Evolutionary conservation across 768 basidiomycete species (phyloP), one percentile per base, ranked within the genome.

Genomic region (Phlebiopsis gigantea): DNA sequence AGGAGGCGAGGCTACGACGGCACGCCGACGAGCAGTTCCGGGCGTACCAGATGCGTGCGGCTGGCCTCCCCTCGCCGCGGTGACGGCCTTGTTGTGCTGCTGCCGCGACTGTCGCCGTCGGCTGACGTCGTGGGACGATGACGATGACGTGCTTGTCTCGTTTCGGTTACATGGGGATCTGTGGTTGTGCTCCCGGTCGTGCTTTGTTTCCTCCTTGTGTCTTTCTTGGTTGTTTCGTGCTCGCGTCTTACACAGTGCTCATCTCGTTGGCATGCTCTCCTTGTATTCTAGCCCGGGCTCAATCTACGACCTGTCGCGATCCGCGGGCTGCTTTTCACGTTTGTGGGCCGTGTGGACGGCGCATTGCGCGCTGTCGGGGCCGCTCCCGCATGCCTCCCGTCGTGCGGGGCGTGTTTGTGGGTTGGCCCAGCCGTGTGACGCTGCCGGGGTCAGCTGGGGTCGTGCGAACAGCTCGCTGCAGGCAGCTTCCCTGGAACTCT

Each of bases 1-100:
- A 84, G 60, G 81, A 80, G 66, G 70, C 67, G 28, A 71, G 72
- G 62, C 59, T 76, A 63, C 71, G 83, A 62, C 69, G 72, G 26
- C 66, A 66, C 45, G 78, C 79, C 9, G 87, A 90, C 57, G 82
- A 82, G 44, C 71, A 71, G 28, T 67, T 79, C 53, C 66, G 69
- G 48, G 70, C 54, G 46, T 63, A 62, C 45, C 67, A 66, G 58
- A 25, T 31, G 30, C 45, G 53, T 2, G 48, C 34, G 34, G 34
- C 54, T 5, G 54, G 54, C 1, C 21, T 55, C 22, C 21, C 44
- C 29, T 46, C 54, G n/a, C 54, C 54, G 30, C 50, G 50, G 30
- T 30, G 25, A 46, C 29, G 42, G 44, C 4, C 53, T 48, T 15
- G 45, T 25, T 22, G 14, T 25, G 45, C 5, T 46, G 45, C 26